A percentile compares a stretch with the other conserved stretches of the same genome.
Evolutionary conservation across 345 rosid species (phyloP).

Genomic region (Capsella bursapastoris): DNA sequence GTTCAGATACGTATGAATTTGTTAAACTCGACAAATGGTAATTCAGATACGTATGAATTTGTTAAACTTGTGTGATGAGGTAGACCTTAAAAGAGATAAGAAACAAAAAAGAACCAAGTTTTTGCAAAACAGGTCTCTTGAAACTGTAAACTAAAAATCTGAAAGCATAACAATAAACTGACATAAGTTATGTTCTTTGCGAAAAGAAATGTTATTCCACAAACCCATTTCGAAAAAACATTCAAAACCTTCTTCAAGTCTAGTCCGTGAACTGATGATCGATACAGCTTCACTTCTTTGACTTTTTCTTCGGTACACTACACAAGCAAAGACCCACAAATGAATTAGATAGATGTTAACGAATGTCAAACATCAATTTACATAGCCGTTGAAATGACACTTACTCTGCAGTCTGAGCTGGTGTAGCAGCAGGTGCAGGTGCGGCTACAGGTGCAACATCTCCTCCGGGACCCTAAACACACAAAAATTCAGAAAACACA

Average conservation of each 20-base stretch:
- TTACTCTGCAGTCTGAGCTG: conserved; percentile 36
- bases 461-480: conserved; percentile 44
- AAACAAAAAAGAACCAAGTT: background rate
- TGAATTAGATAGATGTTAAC: background rate
- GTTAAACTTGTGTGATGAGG: background rate
- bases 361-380: background rate
- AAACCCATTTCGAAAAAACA: conserved; percentile 35
- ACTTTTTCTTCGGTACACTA: conserved; percentile 44
- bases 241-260: conserved; percentile 36
- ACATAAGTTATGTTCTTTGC: conserved; percentile 38
- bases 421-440: conserved; percentile 30
- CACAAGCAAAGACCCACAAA: background rate
- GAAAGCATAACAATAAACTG: conserved; percentile 31
- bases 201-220: conserved; percentile 29
- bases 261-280: conserved; percentile 25
- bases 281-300: conserved; percentile 46
- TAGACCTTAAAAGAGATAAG: background rate
- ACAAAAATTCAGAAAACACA: too few species aligned
- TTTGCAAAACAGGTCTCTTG: background rate
- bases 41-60: background rate
- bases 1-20: background rate
- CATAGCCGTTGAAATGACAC: background rate
- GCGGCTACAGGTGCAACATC: conserved; percentile 34
- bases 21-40: background rate
- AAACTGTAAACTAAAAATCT: conserved; percentile 35